Evolutionary conservation across 2,329 filamentous ascomycete species (phyloP), one percentile per base, ranked within the genome.

Genomic region (Polytolypa hystricis): DNA sequence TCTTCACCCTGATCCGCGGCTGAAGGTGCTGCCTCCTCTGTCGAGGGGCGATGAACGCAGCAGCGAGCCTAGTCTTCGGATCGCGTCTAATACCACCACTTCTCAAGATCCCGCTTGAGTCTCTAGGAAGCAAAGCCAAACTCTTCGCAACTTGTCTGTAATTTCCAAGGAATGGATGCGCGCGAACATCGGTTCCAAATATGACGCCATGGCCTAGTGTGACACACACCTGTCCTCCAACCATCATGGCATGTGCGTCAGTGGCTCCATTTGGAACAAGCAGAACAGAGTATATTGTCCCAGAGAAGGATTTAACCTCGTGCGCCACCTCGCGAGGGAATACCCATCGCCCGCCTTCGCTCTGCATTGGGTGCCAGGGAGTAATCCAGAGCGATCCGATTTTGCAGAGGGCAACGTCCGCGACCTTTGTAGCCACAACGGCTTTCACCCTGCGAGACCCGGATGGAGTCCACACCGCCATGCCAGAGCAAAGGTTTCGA

Each of bases 181-280:
- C 65, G 15, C 74, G 61, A 1, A 60, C 54, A 2, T 45, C 48
- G 0, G 48, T 55, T 1, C 41, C 38, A 2, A 30, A 32, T 1
- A 56, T 50, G 14, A 76, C 30, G 0, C 74, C 74, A 46, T 79
- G 74, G 1, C 74, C 76, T 9, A 79, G 56, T 0, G 74, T 73
- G 1, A 75, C 72, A 10, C 67, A 74, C 65, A 69, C 72, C 29
- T 61, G 33, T 4, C 46, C 51, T 9, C 45, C 47, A 8, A 57
- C 42, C n/a, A 55, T 42, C 19, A 79, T 55, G 0, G 71, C 69
- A 46, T 79, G 73, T 0, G 68, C 66, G 5, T 63, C 60, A 0
- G 53, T 30, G 36, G 65, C 54, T 1, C 31, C 32, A 41, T 70
- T 65, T 2, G 57, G 57, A 52, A 74, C 61, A 12, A 79, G 54